Percentiles rank a stretch among this genome's conserved stretches.
Evolutionary conservation across 2,329 filamentous ascomycete genomes (phyloP).

Genomic region (Hypoxylon rubiginosum): DNA sequence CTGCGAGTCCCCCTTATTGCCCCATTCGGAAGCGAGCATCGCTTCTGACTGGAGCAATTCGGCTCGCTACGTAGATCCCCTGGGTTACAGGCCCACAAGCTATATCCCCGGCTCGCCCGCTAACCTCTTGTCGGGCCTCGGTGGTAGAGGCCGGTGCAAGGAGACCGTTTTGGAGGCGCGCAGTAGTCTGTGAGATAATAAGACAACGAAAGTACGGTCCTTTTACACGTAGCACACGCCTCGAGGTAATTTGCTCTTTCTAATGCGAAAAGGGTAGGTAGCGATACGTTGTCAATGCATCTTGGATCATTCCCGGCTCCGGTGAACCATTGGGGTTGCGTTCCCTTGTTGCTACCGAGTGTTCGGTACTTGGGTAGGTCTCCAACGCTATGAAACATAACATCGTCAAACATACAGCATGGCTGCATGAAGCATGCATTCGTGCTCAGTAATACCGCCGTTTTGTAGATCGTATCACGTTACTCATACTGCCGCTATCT

Average conservation of each 20-base stretch:
- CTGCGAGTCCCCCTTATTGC: conserved; percentile 33
- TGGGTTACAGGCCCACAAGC: conserved; percentile 49
- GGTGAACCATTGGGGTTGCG: conserved; percentile 7
- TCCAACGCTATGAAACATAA: conserved; percentile 2
- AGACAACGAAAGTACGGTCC: conserved; percentile 23
- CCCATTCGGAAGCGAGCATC: conserved; percentile 27
- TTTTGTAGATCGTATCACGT: background rate
- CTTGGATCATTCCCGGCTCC: conserved; percentile 2
- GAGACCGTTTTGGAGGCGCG: background rate
- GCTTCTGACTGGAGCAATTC: conserved; percentile 28
- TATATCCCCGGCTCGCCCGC: conserved; percentile 17
- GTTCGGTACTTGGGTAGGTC: background rate
- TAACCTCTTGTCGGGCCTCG: conserved; percentile 28
- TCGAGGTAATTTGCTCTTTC: background rate
- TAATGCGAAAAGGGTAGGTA: background rate
- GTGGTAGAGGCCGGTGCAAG: conserved; percentile 7
- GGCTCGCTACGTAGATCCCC: conserved; percentile 13
- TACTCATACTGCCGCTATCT: background rate
- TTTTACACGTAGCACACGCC: conserved; percentile 18
- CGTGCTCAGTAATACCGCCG: background rate
- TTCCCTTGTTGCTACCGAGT: background rate
- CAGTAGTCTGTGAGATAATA: conserved; percentile 12
- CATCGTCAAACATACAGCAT: conserved; percentile 12
- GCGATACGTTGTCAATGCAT: background rate
- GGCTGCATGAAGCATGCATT: background rate